phyloP scores from a whole-genome alignment of 2,329 filamentous ascomycete species.

The Alternaria arbusti region DNA sequence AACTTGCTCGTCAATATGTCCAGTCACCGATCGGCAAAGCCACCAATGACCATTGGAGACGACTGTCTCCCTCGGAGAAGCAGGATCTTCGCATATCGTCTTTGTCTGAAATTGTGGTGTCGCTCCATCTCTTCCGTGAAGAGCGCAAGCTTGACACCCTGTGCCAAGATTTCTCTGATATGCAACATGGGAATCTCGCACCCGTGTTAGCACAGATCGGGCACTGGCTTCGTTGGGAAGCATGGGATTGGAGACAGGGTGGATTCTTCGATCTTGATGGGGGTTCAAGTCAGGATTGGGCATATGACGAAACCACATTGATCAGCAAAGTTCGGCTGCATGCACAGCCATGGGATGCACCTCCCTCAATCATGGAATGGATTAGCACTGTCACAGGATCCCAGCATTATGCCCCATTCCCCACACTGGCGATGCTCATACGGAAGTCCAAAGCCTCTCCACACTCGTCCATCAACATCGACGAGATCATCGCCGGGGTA shows the following conservation, averaged over 20 bases:
- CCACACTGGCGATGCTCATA: slow-evolving; percentile 46
- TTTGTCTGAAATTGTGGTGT: slow-evolving; percentile 72
- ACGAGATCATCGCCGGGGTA: slow-evolving; percentile 40
- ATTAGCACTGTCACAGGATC: slow-evolving; percentile 41
- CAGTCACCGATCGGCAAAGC: slow-evolving; percentile 45
- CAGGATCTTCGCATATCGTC: slow-evolving; percentile 56
- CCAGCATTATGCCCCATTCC: slow-evolving; percentile 41
- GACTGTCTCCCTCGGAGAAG: slow-evolving; percentile 55
- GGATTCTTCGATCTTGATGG: slow-evolving; percentile 68
- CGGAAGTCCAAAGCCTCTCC: slow-evolving; percentile 47
- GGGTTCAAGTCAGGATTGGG: slow-evolving; percentile 59
- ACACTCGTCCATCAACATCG: slow-evolving; percentile 45
- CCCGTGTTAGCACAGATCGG: slow-evolving; percentile 81
- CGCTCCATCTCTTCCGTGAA: slow-evolving; percentile 85
- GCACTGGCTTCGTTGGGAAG: slow-evolving; percentile 77
- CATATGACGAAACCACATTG: slow-evolving; percentile 61
- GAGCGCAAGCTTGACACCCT: slow-evolving; percentile 81
- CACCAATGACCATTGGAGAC: slow-evolving; percentile 59
- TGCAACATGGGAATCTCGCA: slow-evolving; percentile 62
- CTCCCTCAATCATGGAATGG: slow-evolving; percentile 66
- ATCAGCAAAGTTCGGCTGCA: slow-evolving; percentile 33
- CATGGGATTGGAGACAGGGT: slow-evolving; percentile 62
- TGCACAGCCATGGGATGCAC: slow-evolving; percentile 49
- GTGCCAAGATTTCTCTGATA: slow-evolving; percentile 56
- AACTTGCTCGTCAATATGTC: slow-evolving; percentile 43